phyloP scores from a whole-genome alignment of 768 basidiomycete species.

The Boletus pseudopeckii region DNA sequence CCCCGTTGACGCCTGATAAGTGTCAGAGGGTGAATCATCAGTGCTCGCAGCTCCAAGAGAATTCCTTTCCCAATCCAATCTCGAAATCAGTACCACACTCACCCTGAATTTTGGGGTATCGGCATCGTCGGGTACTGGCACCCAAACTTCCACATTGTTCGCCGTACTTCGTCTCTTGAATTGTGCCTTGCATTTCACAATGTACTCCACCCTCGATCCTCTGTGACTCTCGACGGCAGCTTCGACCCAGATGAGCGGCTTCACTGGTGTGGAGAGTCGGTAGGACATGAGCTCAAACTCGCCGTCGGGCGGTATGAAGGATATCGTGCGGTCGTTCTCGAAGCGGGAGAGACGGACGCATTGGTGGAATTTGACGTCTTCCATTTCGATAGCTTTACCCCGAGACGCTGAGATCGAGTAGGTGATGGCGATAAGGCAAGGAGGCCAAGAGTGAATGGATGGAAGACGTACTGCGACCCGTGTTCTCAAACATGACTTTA shows the following conservation, averaged over 20 bases:
- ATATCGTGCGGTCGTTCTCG: constrained; percentile 98
- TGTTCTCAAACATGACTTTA: constrained; percentile 99
- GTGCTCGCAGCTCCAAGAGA: neutral
- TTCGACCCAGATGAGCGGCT: constrained; percentile 93
- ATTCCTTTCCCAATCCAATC: neutral
- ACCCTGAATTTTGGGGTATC: constrained; percentile 97
- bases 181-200: constrained; percentile 94
- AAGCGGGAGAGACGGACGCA: constrained; percentile 96
- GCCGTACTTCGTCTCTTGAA: constrained; percentile 96
- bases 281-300: constrained; percentile 99
- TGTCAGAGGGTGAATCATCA: neutral
- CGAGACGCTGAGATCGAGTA: constrained; percentile 39
- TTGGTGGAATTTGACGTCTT: constrained; percentile 99
- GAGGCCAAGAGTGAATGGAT: neutral
- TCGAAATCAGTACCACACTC: constrained; percentile 1
- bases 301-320: constrained; percentile 98
- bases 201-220: constrained; percentile 92
- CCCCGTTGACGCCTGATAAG: constrained; percentile 80
- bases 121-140: constrained; percentile 98
- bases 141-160: constrained; percentile 98
- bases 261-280: constrained; percentile 93
- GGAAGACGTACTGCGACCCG: constrained; percentile 76
- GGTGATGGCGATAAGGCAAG: neutral
- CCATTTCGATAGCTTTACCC: constrained; percentile 99
- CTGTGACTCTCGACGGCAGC: constrained; percentile 92